These are phyloP conservation scores for Danielia reshetovae DNA, from an alignment of 805 yeast genomes.

Conservation along the genomic window DNA sequence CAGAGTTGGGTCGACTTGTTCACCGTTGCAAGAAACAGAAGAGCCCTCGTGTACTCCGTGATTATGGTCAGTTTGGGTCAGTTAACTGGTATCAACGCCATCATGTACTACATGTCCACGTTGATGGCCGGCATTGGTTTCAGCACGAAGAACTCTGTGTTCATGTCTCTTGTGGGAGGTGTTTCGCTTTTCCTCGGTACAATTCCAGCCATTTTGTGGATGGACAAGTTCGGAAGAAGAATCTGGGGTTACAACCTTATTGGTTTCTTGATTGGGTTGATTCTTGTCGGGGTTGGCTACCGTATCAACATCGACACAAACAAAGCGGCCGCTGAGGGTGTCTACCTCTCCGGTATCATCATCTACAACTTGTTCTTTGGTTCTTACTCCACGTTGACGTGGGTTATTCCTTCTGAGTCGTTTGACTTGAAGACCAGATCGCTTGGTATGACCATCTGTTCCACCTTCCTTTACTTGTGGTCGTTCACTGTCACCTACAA, in stretches of 20 bases:
- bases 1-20: slow-evolving; percentile 50
- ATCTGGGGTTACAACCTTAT: slow-evolving; percentile 57
- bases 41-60: slow-evolving; percentile 55
- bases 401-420: slow-evolving; percentile 67
- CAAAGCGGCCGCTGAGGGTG: slow-evolving; percentile 49
- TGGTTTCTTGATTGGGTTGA: slow-evolving; percentile 57
- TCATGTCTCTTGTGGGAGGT: slow-evolving; percentile 69
- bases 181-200: slow-evolving; percentile 60
- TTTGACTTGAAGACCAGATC: slow-evolving; percentile 58
- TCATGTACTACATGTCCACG: slow-evolving; percentile 61
- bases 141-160: slow-evolving; percentile 46
- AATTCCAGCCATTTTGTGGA: slow-evolving; percentile 58
- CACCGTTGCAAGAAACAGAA: slow-evolving; percentile 53
- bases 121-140: slow-evolving; percentile 56
- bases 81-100: slow-evolving; percentile 65
- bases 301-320: slow-evolving; percentile 35
- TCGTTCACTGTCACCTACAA: slow-evolving; percentile 62
- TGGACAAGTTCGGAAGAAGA: slow-evolving; percentile 56
- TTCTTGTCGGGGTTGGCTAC: slow-evolving; percentile 59
- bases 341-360: slow-evolving; percentile 59
- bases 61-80: slow-evolving; percentile 61
- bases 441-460: slow-evolving; percentile 61
- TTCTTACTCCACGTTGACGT: slow-evolving; percentile 60
- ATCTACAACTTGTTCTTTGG: slow-evolving; percentile 66
- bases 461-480: slow-evolving; percentile 56